Evolutionary conservation across 805 yeast species (phyloP).

Genomic region (Metschnikowia corniflorae): DNA sequence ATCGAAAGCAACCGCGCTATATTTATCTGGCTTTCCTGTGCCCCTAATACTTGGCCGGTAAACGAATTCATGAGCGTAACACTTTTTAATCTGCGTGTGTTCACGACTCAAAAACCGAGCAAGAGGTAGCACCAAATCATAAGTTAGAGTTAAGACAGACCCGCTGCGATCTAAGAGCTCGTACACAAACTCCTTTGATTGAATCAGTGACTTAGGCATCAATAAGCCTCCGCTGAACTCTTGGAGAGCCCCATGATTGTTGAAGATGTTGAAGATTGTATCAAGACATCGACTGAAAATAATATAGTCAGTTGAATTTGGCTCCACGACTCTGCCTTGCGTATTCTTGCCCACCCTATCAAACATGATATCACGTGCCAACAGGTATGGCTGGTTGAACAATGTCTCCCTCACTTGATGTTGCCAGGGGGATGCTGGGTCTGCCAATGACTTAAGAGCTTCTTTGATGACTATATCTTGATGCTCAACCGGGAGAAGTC

Average conservation of each 20-base stretch:
- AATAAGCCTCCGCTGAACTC: slow-evolving; percentile 59
- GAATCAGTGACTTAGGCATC: slow-evolving; percentile 78
- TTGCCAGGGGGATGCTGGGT: slow-evolving; percentile 92
- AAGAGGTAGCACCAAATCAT: slow-evolving; percentile 84
- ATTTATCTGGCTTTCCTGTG: slow-evolving; percentile 65
- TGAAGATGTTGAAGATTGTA: slow-evolving; percentile 60
- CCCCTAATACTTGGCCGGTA: slow-evolving; percentile 63
- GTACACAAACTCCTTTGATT: slow-evolving; percentile 60
- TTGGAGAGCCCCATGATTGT: slow-evolving; percentile 83
- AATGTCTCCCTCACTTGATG: slow-evolving; percentile 84
- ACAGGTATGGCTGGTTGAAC: slow-evolving; percentile 79
- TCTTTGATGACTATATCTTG: slow-evolving; percentile 88
- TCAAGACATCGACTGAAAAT: slow-evolving; percentile 58
- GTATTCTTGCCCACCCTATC: slow-evolving; percentile 45
- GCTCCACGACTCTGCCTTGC: slow-evolving; percentile 24
- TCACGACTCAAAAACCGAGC: slow-evolving; percentile 77
- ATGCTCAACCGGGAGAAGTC: slow-evolving; percentile 81
- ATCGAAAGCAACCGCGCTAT: slow-evolving; percentile 85
- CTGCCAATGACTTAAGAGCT: slow-evolving; percentile 78
- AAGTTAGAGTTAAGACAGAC: slow-evolving; percentile 81
- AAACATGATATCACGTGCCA: slow-evolving; percentile 81
- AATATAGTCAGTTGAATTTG: slow-evolving; percentile 43
- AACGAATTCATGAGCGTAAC: slow-evolving; percentile 75
- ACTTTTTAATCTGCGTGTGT: slow-evolving; percentile 50
- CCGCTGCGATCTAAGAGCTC: slow-evolving; percentile 86